A percentile compares a stretch with the other conserved stretches of the same genome.
These are phyloP conservation scores for Monosporascus ibericus DNA, from an alignment of 2,329 filamentous ascomycete species.

Conservation along the genomic window DNA sequence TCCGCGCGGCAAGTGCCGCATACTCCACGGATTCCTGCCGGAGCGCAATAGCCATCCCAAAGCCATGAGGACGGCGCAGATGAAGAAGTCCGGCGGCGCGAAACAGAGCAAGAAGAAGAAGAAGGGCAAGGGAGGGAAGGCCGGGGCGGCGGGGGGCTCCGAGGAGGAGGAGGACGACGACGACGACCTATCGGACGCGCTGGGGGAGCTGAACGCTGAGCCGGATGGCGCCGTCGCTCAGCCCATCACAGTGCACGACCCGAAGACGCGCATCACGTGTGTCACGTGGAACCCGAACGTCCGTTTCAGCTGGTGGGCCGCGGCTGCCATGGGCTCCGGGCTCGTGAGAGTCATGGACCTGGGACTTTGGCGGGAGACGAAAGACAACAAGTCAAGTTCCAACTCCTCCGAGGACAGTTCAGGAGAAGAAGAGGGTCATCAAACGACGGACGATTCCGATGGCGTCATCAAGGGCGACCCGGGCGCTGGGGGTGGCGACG, in stretches of 20 bases:
- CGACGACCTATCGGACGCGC: slow-evolving; percentile 2
- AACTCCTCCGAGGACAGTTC: slow-evolving; percentile 14
- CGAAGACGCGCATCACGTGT: slow-evolving; percentile 54
- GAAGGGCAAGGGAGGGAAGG: slow-evolving; percentile 5
- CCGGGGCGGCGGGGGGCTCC: slow-evolving; percentile 7
- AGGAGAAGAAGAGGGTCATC: neutral
- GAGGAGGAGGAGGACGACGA: slow-evolving; percentile 28
- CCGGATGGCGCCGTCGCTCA: slow-evolving; percentile 23
- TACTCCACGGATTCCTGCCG: slow-evolving; percentile 45
- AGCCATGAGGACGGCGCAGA: slow-evolving; percentile 27
- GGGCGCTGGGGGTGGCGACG: slow-evolving; percentile 1
- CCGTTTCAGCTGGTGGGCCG: slow-evolving; percentile 61
- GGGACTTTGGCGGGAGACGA: slow-evolving; percentile 32
- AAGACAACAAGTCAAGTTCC: neutral
- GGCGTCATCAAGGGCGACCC: slow-evolving; percentile 3
- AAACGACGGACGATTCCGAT: slow-evolving; percentile 2
- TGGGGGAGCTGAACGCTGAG: slow-evolving; percentile 22
- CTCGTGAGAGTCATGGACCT: slow-evolving; percentile 62
- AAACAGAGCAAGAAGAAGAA: slow-evolving; percentile 30
- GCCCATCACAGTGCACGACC: slow-evolving; percentile 51
- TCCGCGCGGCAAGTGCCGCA: slow-evolving; percentile 41
- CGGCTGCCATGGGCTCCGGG: slow-evolving; percentile 60
- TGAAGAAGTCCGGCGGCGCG: slow-evolving; percentile 23
- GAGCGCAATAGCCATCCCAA: slow-evolving; percentile 45
- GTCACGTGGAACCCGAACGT: slow-evolving; percentile 65